phyloP scores from a whole-genome alignment of 805 yeast species.

The Yarrowia sp. region DNA sequence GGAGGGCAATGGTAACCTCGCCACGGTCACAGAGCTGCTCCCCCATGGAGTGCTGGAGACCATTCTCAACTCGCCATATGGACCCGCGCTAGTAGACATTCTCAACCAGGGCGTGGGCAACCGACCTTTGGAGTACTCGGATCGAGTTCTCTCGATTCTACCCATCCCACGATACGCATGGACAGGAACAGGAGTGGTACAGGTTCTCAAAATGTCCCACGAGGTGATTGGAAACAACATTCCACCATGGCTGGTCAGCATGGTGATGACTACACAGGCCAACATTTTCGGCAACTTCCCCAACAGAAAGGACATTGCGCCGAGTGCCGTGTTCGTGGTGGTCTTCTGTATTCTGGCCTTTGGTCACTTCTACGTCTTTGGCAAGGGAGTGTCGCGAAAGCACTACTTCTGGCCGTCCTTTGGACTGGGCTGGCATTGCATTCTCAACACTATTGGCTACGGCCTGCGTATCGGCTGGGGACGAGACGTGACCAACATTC shows the following conservation, averaged over 20 bases:
- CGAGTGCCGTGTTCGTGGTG: slow-evolving; percentile 63
- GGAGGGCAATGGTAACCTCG: slow-evolving; percentile 31
- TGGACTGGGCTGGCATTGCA: slow-evolving; percentile 61
- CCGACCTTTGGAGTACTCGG: slow-evolving; percentile 33
- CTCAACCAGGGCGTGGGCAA: slow-evolving; percentile 31
- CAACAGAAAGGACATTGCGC: slow-evolving; percentile 59
- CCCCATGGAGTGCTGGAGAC: slow-evolving; percentile 28
- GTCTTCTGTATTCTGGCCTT: slow-evolving; percentile 58
- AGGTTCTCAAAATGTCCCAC: slow-evolving; percentile 15
- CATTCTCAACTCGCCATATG: slow-evolving; percentile 31
- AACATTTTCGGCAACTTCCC: slow-evolving; percentile 70
- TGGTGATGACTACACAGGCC: slow-evolving; percentile 45
- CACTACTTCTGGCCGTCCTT: slow-evolving; percentile 66
- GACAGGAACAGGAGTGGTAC: slow-evolving; percentile 32
- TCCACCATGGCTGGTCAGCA: slow-evolving; percentile 25
- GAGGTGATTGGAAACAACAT: slow-evolving; percentile 22
- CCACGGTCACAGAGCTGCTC: slow-evolving; percentile 1
- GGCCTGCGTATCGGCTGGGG: slow-evolving; percentile 67
- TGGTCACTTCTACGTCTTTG: slow-evolving; percentile 58
- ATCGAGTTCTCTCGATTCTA: slow-evolving; percentile 28
- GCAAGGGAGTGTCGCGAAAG: slow-evolving; percentile 17
- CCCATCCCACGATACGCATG: slow-evolving; percentile 29
- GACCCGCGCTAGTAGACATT: slow-evolving; percentile 17
- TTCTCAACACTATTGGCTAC: slow-evolving; percentile 64
- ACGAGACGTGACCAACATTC: slow-evolving; percentile 55